These are phyloP conservation scores for Magnolia changhungtana DNA, from an alignment of 164 flowering plant genomes.

Conservation along the genomic window DNA sequence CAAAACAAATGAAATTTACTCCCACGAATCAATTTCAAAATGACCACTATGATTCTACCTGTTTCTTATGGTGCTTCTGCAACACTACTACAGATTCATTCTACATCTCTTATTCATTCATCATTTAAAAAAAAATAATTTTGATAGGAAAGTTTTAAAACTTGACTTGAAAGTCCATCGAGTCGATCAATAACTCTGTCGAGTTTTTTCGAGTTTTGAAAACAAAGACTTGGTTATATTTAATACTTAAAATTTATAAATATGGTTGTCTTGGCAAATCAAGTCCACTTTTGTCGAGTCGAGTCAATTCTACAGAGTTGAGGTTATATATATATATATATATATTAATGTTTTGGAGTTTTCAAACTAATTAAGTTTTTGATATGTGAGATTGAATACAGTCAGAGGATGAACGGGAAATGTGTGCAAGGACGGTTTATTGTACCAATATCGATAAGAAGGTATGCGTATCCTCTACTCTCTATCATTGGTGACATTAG, in stretches of 20 bases:
- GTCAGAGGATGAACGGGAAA: conserved; percentile 98
- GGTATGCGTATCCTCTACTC: conserved; percentile 39
- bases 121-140: not conserved
- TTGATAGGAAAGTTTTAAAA: not conserved
- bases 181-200: no score
- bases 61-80: not conserved
- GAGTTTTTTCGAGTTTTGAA: not conserved
- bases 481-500: not conserved
- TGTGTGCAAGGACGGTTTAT: conserved; percentile 95
- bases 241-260: no score
- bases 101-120: not conserved
- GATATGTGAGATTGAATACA: conserved; percentile 24
- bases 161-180: not conserved
- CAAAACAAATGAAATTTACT: no score
- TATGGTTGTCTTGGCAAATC: no score
- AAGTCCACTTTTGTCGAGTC: no score
- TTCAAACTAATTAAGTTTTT: not conserved
- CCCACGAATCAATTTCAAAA: no score
- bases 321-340: no score
- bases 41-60: not conserved
- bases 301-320: no score
- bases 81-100: not conserved
- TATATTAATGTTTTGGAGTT: no score
- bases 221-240: not conserved
- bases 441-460: conserved; percentile 97